Percentiles rank a stretch among this genome's conserved stretches.
Conservation (phyloP, 148 eudicot species). For the Pharnaceum exiguum region DNA sequence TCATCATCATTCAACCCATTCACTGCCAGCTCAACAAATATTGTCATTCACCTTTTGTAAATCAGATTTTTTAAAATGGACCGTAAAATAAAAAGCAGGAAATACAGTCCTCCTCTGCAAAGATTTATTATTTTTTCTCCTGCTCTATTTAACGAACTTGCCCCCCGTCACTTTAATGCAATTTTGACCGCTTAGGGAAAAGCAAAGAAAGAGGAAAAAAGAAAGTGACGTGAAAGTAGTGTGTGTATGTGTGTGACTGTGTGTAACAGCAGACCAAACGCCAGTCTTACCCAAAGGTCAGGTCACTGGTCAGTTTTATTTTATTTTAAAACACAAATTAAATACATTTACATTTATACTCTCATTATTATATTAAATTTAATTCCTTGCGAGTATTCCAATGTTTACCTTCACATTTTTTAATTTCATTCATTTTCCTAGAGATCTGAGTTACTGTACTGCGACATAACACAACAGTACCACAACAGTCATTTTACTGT, state of each 20-base stretch:
- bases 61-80: no score
- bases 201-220: slow-evolving; percentile 4
- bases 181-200: slow-evolving; percentile 48
- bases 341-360: neutral
- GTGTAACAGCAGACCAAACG: no score
- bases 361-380: neutral
- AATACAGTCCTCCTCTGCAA: no score
- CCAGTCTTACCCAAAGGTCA: no score
- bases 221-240: slow-evolving; percentile 9
- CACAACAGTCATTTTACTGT: no score
- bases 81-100: no score
- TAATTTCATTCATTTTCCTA: neutral
- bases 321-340: slow-evolving; percentile 9
- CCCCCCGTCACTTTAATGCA: slow-evolving; percentile 20
- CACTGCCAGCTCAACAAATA: no score
- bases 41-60: no score
- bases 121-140: neutral
- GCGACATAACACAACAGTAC: no score
- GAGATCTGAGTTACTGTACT: slow-evolving; percentile 21
- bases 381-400: slow-evolving; percentile 3
- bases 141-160: slow-evolving; percentile 14
- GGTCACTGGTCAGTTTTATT: no score
- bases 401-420: slow-evolving; percentile 3
- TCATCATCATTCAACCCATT: no score
- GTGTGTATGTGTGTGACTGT: no score